phyloP scores from a whole-genome alignment of 441 rosid species.

The Mallotus repandus region DNA sequence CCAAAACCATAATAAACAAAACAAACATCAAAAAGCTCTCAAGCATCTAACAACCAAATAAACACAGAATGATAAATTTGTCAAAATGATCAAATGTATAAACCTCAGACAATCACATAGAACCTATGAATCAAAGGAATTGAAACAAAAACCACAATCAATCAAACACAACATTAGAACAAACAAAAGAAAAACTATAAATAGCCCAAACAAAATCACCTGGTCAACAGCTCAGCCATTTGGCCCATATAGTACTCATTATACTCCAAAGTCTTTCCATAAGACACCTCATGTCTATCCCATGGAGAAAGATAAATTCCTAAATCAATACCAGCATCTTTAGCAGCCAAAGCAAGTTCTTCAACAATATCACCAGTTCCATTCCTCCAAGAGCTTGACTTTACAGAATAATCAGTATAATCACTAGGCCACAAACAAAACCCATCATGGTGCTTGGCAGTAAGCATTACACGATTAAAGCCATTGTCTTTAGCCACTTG shows the following conservation, averaged over 20 bases:
- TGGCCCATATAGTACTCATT: conserved; percentile 84
- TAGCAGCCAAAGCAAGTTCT: conserved; percentile 66
- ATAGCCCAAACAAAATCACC: conserved; percentile 35
- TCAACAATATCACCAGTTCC: conserved; percentile 75
- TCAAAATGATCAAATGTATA: not conserved
- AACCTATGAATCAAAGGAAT: not conserved
- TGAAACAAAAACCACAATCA: not conserved
- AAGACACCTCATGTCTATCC: conserved; percentile 79
- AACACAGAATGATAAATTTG: not conserved
- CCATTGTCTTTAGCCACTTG: conserved; percentile 67
- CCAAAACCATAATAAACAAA: not conserved
- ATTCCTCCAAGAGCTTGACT: conserved; percentile 59
- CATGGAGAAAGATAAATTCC: conserved; percentile 92
- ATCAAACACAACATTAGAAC: not conserved
- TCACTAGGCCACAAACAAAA: conserved; percentile 88
- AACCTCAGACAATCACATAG: not conserved
- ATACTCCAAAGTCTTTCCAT: conserved; percentile 75
- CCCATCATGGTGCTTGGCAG: conserved; percentile 96
- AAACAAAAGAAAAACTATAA: not conserved
- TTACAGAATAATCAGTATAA: conserved; percentile 72
- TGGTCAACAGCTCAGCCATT: conserved; percentile 76
- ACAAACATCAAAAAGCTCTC: not conserved
- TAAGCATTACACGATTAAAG: conserved; percentile 69
- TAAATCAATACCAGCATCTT: conserved; percentile 51
- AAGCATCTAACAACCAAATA: not conserved